Evolutionary conservation across 2,329 filamentous ascomycete species (phyloP), one percentile per base, ranked within the genome.

Genomic region (Colletotrichum sp.): DNA sequence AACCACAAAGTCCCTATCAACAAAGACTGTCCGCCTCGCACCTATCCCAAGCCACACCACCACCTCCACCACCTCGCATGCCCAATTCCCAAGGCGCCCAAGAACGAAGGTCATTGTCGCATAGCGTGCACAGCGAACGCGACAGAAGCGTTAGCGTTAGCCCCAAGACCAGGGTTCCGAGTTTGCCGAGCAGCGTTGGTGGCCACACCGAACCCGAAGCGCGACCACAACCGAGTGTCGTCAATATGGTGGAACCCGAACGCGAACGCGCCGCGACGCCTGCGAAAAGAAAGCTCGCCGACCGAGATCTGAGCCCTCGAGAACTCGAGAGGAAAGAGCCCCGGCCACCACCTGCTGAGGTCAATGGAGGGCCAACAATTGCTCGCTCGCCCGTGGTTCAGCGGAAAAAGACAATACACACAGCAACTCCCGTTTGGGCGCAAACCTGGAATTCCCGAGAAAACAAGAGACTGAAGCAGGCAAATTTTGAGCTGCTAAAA

Each of bases 91-190:
- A 88, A 71, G 84, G 84, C 77, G 82, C 84, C 65, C 88, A 89
- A 83, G 88, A 89, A 77, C 86, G 86, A 83, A 84, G 90, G 81
- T 88, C 89, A 58, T 86, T 89, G 74, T 89, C 89, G 58, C 88
- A 89, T 65, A 89, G 89, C 78, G 93, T 89, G 58, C 88, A 89
- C 62, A 89, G 89, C 77, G 93, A 95, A 71, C 90, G 93, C 80
- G 94, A 94, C 76, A 88, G 90, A 66, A 95, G 93, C 82, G 83
- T 94, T 69, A 96, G 94, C 80, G 91, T 96, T 66, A 96, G 94
- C 82, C 95, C 95, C 34, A 96, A 95, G 85, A 95, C 94, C 43
- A 88, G 90, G 77, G 86, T 93, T 18, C 86, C 88, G 52, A 91
- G 89, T 78, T 81, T 91, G 48, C 86, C 86, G 74, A 88, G 84